These are phyloP conservation scores for Phytophthora chlamydospora DNA, from an alignment of 352 stramenopile genomes.

Conservation along the genomic window DNA sequence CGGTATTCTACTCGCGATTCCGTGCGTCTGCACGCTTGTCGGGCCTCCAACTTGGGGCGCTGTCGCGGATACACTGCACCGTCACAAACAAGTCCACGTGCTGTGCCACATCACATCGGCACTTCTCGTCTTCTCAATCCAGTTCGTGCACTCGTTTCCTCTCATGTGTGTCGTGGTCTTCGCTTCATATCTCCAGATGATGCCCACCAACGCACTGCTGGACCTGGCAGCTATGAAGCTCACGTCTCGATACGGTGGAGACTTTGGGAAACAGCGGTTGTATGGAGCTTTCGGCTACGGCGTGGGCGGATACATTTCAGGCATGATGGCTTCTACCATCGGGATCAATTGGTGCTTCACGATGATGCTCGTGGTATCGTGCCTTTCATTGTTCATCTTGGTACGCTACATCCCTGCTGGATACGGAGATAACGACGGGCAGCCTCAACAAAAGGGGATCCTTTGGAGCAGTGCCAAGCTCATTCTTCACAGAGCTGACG, in stretches of 20 bases:
- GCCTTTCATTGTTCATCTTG: slow-evolving; percentile 43
- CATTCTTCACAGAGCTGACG: slow-evolving; percentile 29
- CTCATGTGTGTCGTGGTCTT: slow-evolving; percentile 43
- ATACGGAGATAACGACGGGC: slow-evolving; percentile 20
- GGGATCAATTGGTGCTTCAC: slow-evolving; percentile 64
- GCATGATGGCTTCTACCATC: slow-evolving; percentile 39
- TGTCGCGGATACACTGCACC: slow-evolving; percentile 47
- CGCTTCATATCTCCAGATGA: slow-evolving; percentile 46
- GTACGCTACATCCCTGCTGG: slow-evolving; percentile 44
- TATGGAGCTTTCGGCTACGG: slow-evolving; percentile 63
- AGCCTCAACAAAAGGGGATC: slow-evolving; percentile 20
- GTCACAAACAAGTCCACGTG: slow-evolving; percentile 52
- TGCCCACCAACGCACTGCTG: slow-evolving; percentile 47
- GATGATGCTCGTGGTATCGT: slow-evolving; percentile 43
- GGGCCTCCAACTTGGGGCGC: slow-evolving; percentile 56
- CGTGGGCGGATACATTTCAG: slow-evolving; percentile 49
- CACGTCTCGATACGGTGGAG: slow-evolving; percentile 45
- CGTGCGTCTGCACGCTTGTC: slow-evolving; percentile 49
- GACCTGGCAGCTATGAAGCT: slow-evolving; percentile 59
- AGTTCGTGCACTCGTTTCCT: slow-evolving; percentile 43
- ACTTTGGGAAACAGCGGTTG: slow-evolving; percentile 66
- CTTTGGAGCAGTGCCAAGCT: slow-evolving; percentile 38
- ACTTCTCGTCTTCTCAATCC: slow-evolving; percentile 50
- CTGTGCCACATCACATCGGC: slow-evolving; percentile 47
- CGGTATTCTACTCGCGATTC: slow-evolving; percentile 55